Conservation (phyloP, 2,329 filamentous ascomycete genomes). For the Aspergillus pseudoglaucus region DNA sequence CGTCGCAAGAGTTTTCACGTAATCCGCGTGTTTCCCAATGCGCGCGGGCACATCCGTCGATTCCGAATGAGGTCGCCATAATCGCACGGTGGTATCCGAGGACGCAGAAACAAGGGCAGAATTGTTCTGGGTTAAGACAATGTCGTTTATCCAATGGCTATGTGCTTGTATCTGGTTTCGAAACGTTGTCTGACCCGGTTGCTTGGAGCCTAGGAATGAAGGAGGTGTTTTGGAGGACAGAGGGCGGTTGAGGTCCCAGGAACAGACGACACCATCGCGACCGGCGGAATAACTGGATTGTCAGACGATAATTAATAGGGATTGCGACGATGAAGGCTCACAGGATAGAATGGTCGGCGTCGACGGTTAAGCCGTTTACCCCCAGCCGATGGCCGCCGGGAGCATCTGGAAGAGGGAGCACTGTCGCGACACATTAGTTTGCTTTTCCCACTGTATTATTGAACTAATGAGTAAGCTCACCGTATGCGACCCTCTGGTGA, state of each 20-base stretch:
- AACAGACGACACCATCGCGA: conserved; percentile 89
- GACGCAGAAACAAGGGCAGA: conserved; percentile 79
- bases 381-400: conserved; percentile 84
- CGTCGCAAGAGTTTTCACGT: conserved; percentile 87
- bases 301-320: background rate
- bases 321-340: conserved; percentile 42
- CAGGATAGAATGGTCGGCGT: conserved; percentile 76
- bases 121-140: conserved; percentile 71
- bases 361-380: conserved; percentile 89
- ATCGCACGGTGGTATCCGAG: conserved; percentile 87
- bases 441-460: background rate
- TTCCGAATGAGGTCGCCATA: conserved; percentile 72
- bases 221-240: conserved; percentile 24
- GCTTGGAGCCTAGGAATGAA: conserved; percentile 12
- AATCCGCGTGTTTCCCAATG: conserved; percentile 90
- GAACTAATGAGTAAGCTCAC: conserved; percentile 37
- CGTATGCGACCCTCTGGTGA: conserved; percentile 63
- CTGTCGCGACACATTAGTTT: conserved; percentile 30
- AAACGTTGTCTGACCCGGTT: conserved; percentile 45
- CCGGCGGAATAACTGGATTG: conserved; percentile 78
- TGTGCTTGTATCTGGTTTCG: conserved; percentile 68
- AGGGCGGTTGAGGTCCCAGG: conserved; percentile 66
- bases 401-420: conserved; percentile 66
- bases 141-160: conserved; percentile 95
- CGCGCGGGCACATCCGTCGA: conserved; percentile 62